Evolutionary conservation across 768 basidiomycete species (phyloP), one percentile per base, ranked within the genome.

Genomic region (Cystobasidiopsis lactophilus): DNA sequence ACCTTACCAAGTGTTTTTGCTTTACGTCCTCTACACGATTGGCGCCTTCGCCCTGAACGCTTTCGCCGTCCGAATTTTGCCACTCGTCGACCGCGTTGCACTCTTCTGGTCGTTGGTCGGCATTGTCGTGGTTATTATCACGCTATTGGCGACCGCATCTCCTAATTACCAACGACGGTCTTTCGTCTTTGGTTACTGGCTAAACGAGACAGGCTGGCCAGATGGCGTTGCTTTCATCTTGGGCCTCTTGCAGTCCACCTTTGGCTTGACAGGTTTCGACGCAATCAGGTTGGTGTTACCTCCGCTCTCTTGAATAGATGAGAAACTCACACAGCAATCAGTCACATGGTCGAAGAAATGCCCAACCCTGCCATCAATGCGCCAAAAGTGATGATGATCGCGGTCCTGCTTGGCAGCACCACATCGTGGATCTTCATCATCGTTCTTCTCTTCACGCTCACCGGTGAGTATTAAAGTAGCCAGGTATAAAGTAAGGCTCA

Each of bases 371-470:
- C 52, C 51, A 31, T 52, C 50, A 60, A 60, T 50, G 54, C 58
- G 21, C 63, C 63, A 0, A 51, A 37, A 11, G 61, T 57, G 1
- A 64, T 64, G 61, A 47, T 64, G 11, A 38, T 56, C 1, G 61
- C 61, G 18, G 59, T 64, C 40, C 21, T 52, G 19, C 50, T 64
- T 37, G 59, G 58, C 14, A 40, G 58, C 0, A 18, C 45, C 9
- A 52, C 57, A 1, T 51, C 56, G 4, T 64, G 53, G 16, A 40
- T 58, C 50, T 57, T 60, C 44, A 45, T 63, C 35, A 52, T 59
- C 38, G 53, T 45, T n/a, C 61, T 64, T 2, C 56, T 64, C 26
- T 64, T 60, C 54, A 48, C 48, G 40, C 50, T 62, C 44, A 55
- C n/a, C n/a, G n/a, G n/a, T n/a, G n/a, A n/a, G n/a, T n/a, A n/a